These are phyloP conservation scores for Aspergillus arachidicola DNA, from an alignment of 2,329 filamentous ascomycete genomes.

Conservation along the genomic window DNA sequence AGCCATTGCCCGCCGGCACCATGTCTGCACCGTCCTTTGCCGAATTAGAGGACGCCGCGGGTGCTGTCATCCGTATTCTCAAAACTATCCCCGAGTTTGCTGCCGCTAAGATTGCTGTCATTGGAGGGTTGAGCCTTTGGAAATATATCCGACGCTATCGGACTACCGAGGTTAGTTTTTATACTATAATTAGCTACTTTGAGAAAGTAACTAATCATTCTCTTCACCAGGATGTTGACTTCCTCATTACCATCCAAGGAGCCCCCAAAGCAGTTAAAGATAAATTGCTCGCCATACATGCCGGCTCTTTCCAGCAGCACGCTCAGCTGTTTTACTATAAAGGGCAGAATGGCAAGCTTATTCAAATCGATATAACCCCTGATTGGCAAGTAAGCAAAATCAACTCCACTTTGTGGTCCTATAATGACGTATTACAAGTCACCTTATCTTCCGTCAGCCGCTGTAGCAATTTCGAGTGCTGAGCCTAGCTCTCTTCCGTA, in stretches of 20 bases:
- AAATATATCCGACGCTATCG: constrained; percentile 10
- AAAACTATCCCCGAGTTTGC: constrained; percentile 11
- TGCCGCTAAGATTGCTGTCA: constrained; percentile 12
- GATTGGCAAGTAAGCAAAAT: constrained; percentile 13
- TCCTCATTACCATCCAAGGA: constrained; percentile 18
- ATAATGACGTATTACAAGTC: neutral
- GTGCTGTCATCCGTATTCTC: constrained; percentile 1
- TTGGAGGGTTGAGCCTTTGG: constrained; percentile 15
- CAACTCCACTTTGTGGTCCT: neutral
- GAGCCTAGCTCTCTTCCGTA: constrained; percentile 2
- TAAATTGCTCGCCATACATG: constrained; percentile 15
- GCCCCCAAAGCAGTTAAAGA: constrained; percentile 19
- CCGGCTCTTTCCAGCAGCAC: constrained; percentile 12
- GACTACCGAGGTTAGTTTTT: neutral
- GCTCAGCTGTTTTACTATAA: constrained; percentile 19
- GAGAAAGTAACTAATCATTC: neutral
- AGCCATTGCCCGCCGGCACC: too few relatives aligned
- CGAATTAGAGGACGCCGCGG: constrained; percentile 9
- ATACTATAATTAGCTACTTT: neutral
- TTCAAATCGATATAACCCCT: constrained; percentile 19
- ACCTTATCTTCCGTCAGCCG: neutral
- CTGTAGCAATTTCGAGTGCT: neutral
- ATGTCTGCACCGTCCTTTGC: constrained; percentile 6
- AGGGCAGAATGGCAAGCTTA: constrained; percentile 10
- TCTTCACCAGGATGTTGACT: constrained; percentile 16